Conservation (phyloP, 306 rosid genomes). For the Alnus rubra region DNA sequence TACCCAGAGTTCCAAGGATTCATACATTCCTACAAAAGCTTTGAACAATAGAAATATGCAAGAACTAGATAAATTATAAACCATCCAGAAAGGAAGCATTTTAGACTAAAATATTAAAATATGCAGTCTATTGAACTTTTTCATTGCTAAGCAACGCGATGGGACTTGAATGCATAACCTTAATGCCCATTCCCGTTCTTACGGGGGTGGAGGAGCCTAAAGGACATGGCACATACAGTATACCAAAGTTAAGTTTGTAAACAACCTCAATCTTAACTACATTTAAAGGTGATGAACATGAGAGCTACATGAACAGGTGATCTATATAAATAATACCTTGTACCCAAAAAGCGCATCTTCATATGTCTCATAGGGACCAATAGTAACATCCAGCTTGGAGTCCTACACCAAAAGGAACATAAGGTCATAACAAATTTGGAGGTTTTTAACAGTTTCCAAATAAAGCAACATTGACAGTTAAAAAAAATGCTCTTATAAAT, state of each 20-base stretch:
- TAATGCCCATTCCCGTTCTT: not conserved
- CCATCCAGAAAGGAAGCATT: constrained; percentile 8
- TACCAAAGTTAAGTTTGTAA: not conserved
- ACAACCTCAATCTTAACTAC: constrained; percentile 16
- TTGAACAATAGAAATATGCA: constrained; percentile 9
- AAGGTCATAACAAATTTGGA: constrained; percentile 15
- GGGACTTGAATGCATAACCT: not conserved
- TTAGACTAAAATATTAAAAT: not conserved
- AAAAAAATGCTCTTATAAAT: not conserved
- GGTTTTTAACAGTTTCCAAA: constrained; percentile 27
- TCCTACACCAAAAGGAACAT: constrained; percentile 49
- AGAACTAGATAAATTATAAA: constrained; percentile 20
- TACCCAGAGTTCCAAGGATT: not conserved
- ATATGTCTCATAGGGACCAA: constrained; percentile 96
- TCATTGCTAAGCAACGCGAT: not conserved
- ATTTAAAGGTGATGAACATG: constrained; percentile 1
- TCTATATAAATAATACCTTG: constrained; percentile 52
- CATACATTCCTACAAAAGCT: not conserved
- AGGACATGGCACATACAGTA: not conserved
- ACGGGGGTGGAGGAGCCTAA: not conserved
- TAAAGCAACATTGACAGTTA: not conserved
- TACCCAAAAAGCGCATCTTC: constrained; percentile 91
- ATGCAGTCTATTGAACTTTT: not conserved
- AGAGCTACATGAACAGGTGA: not conserved
- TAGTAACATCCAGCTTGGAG: constrained; percentile 85